These are phyloP conservation scores for Panaeolus cyanescens DNA, from an alignment of 768 basidiomycete species.

Conservation along the genomic window DNA sequence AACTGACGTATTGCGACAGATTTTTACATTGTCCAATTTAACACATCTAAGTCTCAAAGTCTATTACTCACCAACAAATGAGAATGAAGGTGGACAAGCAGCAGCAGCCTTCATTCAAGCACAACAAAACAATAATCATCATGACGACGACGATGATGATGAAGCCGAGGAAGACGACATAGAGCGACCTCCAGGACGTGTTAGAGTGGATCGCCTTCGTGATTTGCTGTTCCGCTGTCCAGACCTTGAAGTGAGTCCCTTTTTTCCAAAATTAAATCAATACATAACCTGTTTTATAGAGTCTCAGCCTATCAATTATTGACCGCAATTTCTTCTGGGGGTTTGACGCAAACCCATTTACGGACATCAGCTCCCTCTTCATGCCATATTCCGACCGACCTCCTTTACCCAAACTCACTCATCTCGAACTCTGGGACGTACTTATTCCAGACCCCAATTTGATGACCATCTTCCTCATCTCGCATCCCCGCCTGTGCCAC, in stretches of 20 bases:
- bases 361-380: slow-evolving; percentile 12
- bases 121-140: background rate
- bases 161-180: slow-evolving; percentile 8
- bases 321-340: slow-evolving; percentile 11
- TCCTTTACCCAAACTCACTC: slow-evolving; percentile 4
- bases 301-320: slow-evolving; percentile 10
- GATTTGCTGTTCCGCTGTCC: slow-evolving; percentile 14
- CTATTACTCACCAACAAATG: slow-evolving; percentile 6
- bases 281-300: background rate
- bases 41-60: slow-evolving; percentile 15
- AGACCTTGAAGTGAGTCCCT: slow-evolving; percentile 12
- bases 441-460: slow-evolving; percentile 8
- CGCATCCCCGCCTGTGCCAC: slow-evolving; percentile 9
- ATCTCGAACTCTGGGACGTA: slow-evolving; percentile 10
- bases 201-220: slow-evolving; percentile 14
- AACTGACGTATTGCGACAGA: slow-evolving; percentile 4
- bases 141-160: slow-evolving; percentile 5
- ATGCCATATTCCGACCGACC: background rate
- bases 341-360: slow-evolving; percentile 13
- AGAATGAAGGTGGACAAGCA: background rate
- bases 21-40: slow-evolving; percentile 17
- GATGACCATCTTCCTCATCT: slow-evolving; percentile 14
- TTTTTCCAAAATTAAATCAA: background rate
- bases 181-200: slow-evolving; percentile 9
- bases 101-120: background rate